Base-by-base conservation (phyloP, 164 flowering plant genomes). In the Cinnamomum micranthum region DNA sequence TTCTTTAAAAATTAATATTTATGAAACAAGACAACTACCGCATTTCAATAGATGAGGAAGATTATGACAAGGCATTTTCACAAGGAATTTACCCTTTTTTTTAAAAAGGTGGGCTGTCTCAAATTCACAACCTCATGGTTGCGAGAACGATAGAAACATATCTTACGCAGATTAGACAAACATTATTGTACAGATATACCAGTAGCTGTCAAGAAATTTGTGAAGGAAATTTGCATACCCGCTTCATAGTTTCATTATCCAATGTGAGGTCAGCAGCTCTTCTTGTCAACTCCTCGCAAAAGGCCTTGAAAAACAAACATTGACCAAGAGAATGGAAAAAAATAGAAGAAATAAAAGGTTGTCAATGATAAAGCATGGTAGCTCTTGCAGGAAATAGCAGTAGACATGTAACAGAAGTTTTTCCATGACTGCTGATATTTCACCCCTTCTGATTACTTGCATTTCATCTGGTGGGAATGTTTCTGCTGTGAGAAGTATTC, bases 181-280 rank as follows among this genome's bases (percentile, higher is more conserved):
- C 50, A 22, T 17, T 70, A 50, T 6, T 7, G 50, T 68, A 22
- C 10, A 9, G 71, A 41, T 31, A 41, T 15, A 68, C 20, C 4
- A 35, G 52, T n/a, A 80, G 80, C 58, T 47, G 19, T 68, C 74
- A 77, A 27, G 31, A 81, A 73, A 79, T 70, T 55, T 7, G 4
- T 50, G 27, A 35, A 73, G 80, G 71, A 72, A 75, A 69, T 5
- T 24, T 50, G 35, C 85, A 51, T 85, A 95, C 99, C 88, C 68
- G 86, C 82, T 86, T 93, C 75, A 95, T 69, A 70, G 74, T 84
- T 77, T 83, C 90, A 80, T 95, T 95, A 74, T 89, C 93, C 76
- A 70, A 60, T 59, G 86, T 75, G 35, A 93, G 82, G 73, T 88
- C 87, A 27, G 90, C 85, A 73, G 94, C 94, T 81, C 85, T 93